These are phyloP conservation scores for Gymnopus androsaceus DNA, from an alignment of 1,284 basidiomycete genomes.

Conservation along the genomic window DNA sequence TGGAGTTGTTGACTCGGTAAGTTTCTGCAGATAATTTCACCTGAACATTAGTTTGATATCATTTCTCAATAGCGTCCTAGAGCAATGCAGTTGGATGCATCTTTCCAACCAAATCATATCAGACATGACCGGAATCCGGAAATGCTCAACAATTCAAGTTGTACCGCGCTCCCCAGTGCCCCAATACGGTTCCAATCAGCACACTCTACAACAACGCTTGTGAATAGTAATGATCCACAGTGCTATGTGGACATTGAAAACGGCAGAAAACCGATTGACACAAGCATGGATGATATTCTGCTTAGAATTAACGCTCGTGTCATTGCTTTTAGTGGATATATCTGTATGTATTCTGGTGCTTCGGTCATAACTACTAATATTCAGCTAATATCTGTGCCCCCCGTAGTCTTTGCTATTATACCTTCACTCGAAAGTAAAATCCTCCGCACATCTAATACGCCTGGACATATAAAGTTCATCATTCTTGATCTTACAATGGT, in stretches of 20 bases:
- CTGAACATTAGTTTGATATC: not conserved
- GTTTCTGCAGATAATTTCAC: not conserved
- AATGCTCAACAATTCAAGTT: conserved; percentile 8
- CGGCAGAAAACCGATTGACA: too few species aligned
- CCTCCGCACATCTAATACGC: not conserved
- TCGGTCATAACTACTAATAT: not conserved
- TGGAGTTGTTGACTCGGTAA: conserved; percentile 26
- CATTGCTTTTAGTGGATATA: conserved; percentile 21
- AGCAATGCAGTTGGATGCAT: not conserved
- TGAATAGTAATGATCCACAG: too few species aligned
- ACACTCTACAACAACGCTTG: too few species aligned
- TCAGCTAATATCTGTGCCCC: too few species aligned
- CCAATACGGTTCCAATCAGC: not conserved
- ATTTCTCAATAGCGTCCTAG: conserved; percentile 5
- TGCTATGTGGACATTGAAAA: too few species aligned
- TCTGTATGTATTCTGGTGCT: conserved; percentile 18
- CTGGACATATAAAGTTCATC: conserved; percentile 7
- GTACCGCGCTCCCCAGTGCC: not conserved
- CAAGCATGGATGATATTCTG: too few species aligned
- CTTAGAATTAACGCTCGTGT: conserved; percentile 11
- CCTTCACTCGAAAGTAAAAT: conserved; percentile 17
- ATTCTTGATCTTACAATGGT: conserved; percentile 18
- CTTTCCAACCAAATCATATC: too few species aligned
- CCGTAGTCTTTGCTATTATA: conserved; percentile 20
- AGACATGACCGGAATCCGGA: not conserved